Evolutionary conservation across 768 basidiomycete species (phyloP).

Genomic region (Lactarius deliciosus): DNA sequence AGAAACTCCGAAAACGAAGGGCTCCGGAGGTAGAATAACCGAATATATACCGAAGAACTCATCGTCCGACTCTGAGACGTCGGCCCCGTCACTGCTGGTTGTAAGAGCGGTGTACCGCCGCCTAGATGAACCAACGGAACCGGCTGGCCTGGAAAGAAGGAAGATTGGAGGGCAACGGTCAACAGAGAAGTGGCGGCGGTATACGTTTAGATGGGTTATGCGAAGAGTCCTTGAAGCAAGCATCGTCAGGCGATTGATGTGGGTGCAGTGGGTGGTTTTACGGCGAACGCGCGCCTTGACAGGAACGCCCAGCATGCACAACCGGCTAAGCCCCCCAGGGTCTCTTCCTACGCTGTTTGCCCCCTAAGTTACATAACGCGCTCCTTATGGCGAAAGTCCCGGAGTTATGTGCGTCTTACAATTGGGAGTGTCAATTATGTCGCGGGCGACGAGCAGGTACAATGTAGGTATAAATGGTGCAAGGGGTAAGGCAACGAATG

Average conservation of each 20-base stretch:
- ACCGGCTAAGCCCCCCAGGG: not conserved
- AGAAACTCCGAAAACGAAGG: slow-evolving; percentile 61
- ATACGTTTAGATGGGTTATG: not conserved
- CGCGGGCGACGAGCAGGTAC: slow-evolving; percentile 8
- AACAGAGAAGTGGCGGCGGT: not conserved
- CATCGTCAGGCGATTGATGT: not conserved
- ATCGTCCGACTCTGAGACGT: not conserved
- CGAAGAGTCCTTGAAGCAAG: slow-evolving; percentile 6
- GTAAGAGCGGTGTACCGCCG: not conserved
- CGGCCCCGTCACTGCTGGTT: not conserved
- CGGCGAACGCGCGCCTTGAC: not conserved
- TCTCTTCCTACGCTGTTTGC: not conserved
- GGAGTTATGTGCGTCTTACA: not conserved
- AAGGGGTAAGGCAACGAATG: not conserved
- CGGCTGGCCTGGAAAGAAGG: not conserved
- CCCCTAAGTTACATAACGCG: not conserved
- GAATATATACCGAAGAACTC: slow-evolving; percentile 50
- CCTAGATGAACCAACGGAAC: not conserved
- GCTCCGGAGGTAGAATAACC: slow-evolving; percentile 65
- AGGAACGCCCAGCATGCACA: not conserved
- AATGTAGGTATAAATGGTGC: slow-evolving; percentile 20
- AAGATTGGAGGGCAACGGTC: not conserved
- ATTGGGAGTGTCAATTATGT: slow-evolving; percentile 1
- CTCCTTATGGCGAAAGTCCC: not conserved
- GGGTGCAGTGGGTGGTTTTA: not conserved